Percentiles rank a stretch among this genome's conserved stretches.
These are phyloP conservation scores for Phialemonium atrogriseum DNA, from an alignment of 2,329 filamentous ascomycete species.

Conservation along the genomic window DNA sequence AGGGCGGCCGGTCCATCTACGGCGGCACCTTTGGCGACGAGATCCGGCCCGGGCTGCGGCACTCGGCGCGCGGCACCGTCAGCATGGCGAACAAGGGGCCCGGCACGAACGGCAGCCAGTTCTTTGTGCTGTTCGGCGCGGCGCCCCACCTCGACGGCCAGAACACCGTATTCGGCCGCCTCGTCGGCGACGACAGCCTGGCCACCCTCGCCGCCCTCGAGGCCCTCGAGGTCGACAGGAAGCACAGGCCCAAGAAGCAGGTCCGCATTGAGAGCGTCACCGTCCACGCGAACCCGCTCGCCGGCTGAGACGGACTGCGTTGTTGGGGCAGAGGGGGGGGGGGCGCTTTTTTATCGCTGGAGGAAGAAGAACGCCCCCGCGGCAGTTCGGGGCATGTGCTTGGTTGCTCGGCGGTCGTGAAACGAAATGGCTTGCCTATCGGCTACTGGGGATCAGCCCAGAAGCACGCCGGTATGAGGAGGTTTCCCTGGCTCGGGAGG, in stretches of 20 bases:
- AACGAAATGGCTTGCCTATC: too few species aligned
- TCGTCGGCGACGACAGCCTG: constrained; percentile 56
- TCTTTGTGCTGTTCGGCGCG: constrained; percentile 71
- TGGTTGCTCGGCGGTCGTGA: too few species aligned
- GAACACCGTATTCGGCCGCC: constrained; percentile 75
- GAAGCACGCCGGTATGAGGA: too few species aligned
- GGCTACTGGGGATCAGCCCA: too few species aligned
- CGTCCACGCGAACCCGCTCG: constrained; percentile 73
- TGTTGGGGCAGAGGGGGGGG: too few species aligned
- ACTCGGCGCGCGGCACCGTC: constrained; percentile 60
- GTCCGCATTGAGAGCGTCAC: constrained; percentile 61
- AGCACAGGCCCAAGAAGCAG: constrained; percentile 61
- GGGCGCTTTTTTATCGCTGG: too few species aligned
- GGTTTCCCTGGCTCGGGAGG: too few species aligned
- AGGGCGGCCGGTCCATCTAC: constrained; percentile 67
- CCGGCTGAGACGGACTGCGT: too few species aligned
- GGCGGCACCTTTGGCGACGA: constrained; percentile 70
- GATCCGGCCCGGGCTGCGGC: constrained; percentile 61
- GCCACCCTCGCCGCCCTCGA: constrained; percentile 65
- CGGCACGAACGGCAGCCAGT: constrained; percentile 68
- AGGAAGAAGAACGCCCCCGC: too few species aligned
- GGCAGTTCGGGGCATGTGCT: too few species aligned
- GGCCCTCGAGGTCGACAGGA: constrained; percentile 65
- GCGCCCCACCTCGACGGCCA: constrained; percentile 75
- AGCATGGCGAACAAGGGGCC: constrained; percentile 76